Percentiles rank a stretch among this genome's conserved stretches.
phyloP scores from a whole-genome alignment of 192 early-diverging fungal species.

The Backusella tarrabulga region DNA sequence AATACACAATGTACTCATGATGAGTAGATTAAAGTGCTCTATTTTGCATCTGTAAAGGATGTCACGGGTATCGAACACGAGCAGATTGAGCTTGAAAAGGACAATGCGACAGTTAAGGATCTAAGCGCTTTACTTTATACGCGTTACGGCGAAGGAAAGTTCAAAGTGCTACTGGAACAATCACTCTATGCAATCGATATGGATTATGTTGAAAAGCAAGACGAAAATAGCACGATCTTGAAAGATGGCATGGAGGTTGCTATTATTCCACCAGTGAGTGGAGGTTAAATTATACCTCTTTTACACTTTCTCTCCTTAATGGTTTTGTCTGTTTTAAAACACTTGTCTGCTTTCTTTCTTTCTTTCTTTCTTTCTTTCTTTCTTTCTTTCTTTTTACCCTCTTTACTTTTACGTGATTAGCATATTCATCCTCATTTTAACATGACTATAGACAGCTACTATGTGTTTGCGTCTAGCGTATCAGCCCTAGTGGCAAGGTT shows the following conservation, averaged over 20 bases:
- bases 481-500: slow-evolving; percentile 61
- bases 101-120: slow-evolving; percentile 14
- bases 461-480: slow-evolving; percentile 44
- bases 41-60: slow-evolving; percentile 60
- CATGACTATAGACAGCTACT: slow-evolving; percentile 23
- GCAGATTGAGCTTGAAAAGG: slow-evolving; percentile 33
- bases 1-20: not conserved
- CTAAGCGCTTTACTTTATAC: not conserved
- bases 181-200: slow-evolving; percentile 62
- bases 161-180: slow-evolving; percentile 40
- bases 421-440: not conserved
- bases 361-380: not conserved
- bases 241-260: slow-evolving; percentile 60
- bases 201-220: slow-evolving; percentile 59
- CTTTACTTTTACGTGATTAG: not conserved
- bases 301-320: too few relatives aligned
- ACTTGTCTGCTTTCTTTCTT: not conserved
- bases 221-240: slow-evolving; percentile 33
- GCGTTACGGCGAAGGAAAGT: slow-evolving; percentile 18
- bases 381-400: not conserved
- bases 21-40: slow-evolving; percentile 53
- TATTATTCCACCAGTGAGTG: slow-evolving; percentile 67
- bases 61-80: slow-evolving; percentile 43
- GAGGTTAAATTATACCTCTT: slow-evolving; percentile 42
- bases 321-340: not conserved